Base-by-base conservation (phyloP, 1,284 basidiomycete species). In the Leccinum subrobustum region DNA sequence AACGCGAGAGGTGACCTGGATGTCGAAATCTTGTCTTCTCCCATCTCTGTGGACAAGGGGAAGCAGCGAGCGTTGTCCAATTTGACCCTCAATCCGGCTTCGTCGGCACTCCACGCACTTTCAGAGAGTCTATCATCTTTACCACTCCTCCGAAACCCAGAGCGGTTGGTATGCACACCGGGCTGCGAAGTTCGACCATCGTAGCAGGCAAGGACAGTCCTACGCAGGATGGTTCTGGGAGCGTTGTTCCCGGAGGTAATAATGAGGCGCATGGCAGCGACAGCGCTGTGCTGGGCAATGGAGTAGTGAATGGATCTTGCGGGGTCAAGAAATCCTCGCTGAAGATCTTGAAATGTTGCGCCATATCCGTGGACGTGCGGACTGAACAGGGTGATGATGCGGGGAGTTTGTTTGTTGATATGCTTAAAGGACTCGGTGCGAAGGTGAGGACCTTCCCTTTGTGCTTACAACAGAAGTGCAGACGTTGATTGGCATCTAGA, bases 91-190 rank as follows among this genome's bases (percentile, higher is more conserved):
- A 73, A 73, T 31, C 77, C 84, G 8, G 84, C 85, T 7, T 87
- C 86, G 23, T 75, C 85, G 70, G 83, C 84, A 0, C 81, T 82
- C 18, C 79, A 83, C 57, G 77, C 82, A 2, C 80, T 88, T 31
- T 80, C 84, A 20, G 20, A 83, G 67, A 85, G 84, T 11, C 67
- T 87, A 27, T 81, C 75, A 31, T 74, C 77, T 0, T 66, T 83
- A 16, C 79, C 81, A 68, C 77, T 44, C 79, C 81, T 0, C 76
- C 76, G 27, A 76, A 72, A 63, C 73, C 68, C 31, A 75, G 70
- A 60, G 76, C 27, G 16, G 48, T 58, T 20, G 66, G 65, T 27
- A 76, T 67, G n/a, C 70, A 65, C 44, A 65, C 64, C 20, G 75
- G 78, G 23, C 64, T 76, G 52, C 76, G 81, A 55, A 83, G 79